Evolutionary conservation across 257 asterid species (phyloP).

Genomic region (Gynochthodes officinalis): DNA sequence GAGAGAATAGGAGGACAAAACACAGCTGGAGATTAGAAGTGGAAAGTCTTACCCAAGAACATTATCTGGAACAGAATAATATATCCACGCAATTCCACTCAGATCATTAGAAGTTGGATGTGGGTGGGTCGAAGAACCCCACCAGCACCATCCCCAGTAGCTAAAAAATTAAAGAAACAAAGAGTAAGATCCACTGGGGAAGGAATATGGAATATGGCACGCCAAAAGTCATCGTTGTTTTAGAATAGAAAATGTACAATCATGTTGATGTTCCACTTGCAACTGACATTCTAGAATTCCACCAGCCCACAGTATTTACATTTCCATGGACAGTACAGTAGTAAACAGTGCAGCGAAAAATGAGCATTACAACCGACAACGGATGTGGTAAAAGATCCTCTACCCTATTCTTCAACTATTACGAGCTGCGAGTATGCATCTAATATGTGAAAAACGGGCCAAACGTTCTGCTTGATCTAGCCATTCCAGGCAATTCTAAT

Average conservation of each 20-base stretch:
- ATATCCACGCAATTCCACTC: no score
- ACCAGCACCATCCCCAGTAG: no score
- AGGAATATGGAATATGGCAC: background rate
- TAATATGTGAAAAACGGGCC: background rate
- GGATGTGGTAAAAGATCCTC: background rate
- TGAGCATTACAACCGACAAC: background rate
- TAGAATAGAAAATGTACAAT: background rate
- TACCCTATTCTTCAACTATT: background rate
- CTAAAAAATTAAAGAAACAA: no score
- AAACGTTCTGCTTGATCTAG: background rate
- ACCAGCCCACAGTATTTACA: slow-evolving; percentile 2
- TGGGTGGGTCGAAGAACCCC: no score
- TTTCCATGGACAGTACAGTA: background rate
- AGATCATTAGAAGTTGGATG: no score
- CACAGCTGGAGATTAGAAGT: no score
- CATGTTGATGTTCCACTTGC: background rate
- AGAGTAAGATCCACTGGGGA: background rate
- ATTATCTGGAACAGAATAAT: no score
- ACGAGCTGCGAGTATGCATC: background rate
- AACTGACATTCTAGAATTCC: background rate
- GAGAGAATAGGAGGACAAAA: no score
- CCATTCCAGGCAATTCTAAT: background rate
- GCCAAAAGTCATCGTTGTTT: no score
- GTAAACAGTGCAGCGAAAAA: no score
- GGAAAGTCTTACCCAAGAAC: no score